A percentile compares a stretch with the other conserved stretches of the same genome.
These are phyloP conservation scores for Neonectria sp. DNA, from an alignment of 2,329 filamentous ascomycete species.

Conservation along the genomic window DNA sequence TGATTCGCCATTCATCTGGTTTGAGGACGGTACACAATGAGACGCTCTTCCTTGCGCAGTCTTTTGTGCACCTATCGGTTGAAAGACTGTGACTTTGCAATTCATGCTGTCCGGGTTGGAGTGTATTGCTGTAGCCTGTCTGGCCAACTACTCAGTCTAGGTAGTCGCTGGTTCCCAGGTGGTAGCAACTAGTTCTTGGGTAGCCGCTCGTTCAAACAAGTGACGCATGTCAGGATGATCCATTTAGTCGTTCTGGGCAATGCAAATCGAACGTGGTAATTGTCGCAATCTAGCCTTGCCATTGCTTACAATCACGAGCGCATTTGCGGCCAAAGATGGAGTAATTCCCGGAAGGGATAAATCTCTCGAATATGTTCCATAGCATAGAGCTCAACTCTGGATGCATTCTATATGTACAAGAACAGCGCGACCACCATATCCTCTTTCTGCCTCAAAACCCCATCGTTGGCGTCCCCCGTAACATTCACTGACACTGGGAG, in stretches of 20 bases:
- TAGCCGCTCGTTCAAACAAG: too few relatives aligned
- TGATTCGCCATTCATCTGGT: neutral
- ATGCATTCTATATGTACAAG: slow-evolving; percentile 27
- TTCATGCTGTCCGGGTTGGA: too few relatives aligned
- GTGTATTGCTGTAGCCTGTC: too few relatives aligned
- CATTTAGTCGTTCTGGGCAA: neutral
- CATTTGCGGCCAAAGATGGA: neutral
- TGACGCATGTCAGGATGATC: too few relatives aligned
- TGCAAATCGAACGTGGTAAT: neutral
- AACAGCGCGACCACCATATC: neutral
- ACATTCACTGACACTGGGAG: slow-evolving; percentile 36
- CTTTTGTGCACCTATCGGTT: too few relatives aligned
- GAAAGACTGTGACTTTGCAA: too few relatives aligned
- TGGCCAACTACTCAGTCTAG: too few relatives aligned
- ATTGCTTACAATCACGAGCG: neutral
- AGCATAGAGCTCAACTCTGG: slow-evolving; percentile 23
- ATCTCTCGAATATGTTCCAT: slow-evolving; percentile 5
- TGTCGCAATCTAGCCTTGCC: neutral
- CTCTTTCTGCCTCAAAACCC: neutral
- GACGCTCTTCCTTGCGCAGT: too few relatives aligned
- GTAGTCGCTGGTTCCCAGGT: too few relatives aligned
- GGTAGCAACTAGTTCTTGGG: too few relatives aligned
- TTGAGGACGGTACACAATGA: neutral
- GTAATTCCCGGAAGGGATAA: neutral
- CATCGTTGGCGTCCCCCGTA: neutral